Evolutionary conservation across 73 alveolate genomes (phyloP), one percentile per base, ranked within the genome.

Genomic region (Paramecium pentaurelia): DNA sequence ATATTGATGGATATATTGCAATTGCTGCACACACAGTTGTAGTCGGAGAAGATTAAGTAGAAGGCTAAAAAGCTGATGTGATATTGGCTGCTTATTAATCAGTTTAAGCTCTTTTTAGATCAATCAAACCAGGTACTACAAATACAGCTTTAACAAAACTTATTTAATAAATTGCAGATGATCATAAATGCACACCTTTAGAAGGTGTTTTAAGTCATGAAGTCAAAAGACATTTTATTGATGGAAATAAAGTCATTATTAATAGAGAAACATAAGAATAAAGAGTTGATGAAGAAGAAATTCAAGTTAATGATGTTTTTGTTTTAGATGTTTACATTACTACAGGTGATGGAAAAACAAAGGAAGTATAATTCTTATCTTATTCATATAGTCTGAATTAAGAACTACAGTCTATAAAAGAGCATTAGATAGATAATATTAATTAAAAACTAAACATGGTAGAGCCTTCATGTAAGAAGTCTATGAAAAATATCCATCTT

Each of bases 401-500:
- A 96, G 99, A 95, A 97, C 99, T 71, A 97, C 99, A 30, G 99
- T 98, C 77, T 98, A 88, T 97, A 98, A 97, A 97, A 96, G 99
- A 96, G 98, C 98, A 34, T 89, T 96, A 42, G 99, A 95, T 54
- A 85, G 95, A 95, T 88, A 96, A 75, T 94, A 94, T 77, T 83
- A 92, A 86, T 86, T 94, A 45, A 94, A 94, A 93, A 94, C 97
- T 30, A 93, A 95, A 92, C 92, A 93, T 54, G 96, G 98, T 30
- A 93, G 99, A 92, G 95, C 95, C 20, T 97, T 97, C 95, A 95
- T 97, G 95, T 47, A 96, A 47, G 97, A 97, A 83, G 99, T 98
- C 86, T 95, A 96, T 94, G 95, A 93, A 77, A 95, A 96, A 93
- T 98, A 84, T 95, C 99, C 99, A 54, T 94, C 99, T 71, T 95